These are phyloP conservation scores for Ilex aquifolium DNA, from an alignment of 257 asterid species.

Conservation along the genomic window DNA sequence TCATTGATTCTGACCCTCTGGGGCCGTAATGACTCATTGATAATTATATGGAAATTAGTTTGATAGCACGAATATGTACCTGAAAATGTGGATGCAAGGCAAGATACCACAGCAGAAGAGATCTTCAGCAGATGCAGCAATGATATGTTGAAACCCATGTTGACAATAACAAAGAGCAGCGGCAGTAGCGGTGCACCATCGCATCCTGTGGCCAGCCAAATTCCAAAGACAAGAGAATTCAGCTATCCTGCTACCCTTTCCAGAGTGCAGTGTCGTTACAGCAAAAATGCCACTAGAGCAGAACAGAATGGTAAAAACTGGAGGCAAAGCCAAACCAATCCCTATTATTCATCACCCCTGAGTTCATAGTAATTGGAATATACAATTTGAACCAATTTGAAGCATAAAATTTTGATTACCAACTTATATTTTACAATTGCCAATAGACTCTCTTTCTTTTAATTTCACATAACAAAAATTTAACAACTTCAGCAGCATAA, in stretches of 20 bases:
- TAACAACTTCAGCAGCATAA: no score
- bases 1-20: not conserved
- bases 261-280: not conserved
- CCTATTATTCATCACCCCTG: no score
- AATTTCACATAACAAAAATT: no score
- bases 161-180: constrained; percentile 68
- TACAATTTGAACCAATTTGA: no score
- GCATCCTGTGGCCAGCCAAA: constrained; percentile 49
- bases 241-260: constrained; percentile 5
- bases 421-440: no score
- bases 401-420: no score
- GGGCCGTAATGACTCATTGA: not conserved
- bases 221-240: not conserved
- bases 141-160: constrained; percentile 85
- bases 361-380: no score
- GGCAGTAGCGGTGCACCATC: constrained; percentile 91
- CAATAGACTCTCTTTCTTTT: no score
- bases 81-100: constrained; percentile 94
- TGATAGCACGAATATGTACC: constrained; percentile 35
- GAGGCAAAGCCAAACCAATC: not conserved
- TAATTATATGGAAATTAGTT: not conserved
- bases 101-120: constrained; percentile 93
- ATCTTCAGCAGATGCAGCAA: constrained; percentile 84
- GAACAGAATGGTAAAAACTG: not conserved
- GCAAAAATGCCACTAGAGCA: not conserved